Evolutionary conservation across 257 asterid species (phyloP).

Genomic region (Agastache rugosa): DNA sequence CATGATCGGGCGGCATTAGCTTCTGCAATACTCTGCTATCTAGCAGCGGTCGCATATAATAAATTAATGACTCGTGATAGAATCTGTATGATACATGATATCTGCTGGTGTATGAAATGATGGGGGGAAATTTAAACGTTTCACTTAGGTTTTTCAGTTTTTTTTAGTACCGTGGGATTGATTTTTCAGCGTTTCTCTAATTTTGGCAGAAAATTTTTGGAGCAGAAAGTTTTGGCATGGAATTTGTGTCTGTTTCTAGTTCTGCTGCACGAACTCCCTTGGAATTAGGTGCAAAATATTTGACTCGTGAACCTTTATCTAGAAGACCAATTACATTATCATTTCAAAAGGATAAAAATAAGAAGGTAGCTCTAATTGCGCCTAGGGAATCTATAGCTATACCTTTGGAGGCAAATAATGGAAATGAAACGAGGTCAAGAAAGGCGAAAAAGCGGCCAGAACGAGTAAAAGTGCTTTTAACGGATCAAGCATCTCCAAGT

Average conservation of each 20-base stretch:
- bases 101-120: not conserved
- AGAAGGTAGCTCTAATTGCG: conserved; percentile 53
- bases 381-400: conserved; percentile 63
- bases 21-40: not conserved
- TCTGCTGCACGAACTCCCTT: conserved; percentile 54
- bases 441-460: conserved; percentile 50
- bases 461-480: conserved; percentile 43
- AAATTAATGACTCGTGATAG: not conserved
- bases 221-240: conserved; percentile 51
- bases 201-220: conserved; percentile 19
- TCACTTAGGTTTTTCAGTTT: not conserved
- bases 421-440: conserved; percentile 51
- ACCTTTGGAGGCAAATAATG: conserved; percentile 56
- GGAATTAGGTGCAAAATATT: conserved; percentile 46
- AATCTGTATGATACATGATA: not conserved
- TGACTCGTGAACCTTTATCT: conserved; percentile 46
- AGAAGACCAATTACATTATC: conserved; percentile 62
- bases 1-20: not conserved
- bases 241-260: conserved; percentile 58
- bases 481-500: conserved; percentile 60
- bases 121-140: not conserved
- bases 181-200: conserved; percentile 1
- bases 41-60: too few species aligned
- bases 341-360: conserved; percentile 60
- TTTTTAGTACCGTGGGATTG: conserved; percentile 12